Base-by-base conservation (phyloP, 2,329 filamentous ascomycete species). In the Ceratocystiopsis minuta region DNA sequence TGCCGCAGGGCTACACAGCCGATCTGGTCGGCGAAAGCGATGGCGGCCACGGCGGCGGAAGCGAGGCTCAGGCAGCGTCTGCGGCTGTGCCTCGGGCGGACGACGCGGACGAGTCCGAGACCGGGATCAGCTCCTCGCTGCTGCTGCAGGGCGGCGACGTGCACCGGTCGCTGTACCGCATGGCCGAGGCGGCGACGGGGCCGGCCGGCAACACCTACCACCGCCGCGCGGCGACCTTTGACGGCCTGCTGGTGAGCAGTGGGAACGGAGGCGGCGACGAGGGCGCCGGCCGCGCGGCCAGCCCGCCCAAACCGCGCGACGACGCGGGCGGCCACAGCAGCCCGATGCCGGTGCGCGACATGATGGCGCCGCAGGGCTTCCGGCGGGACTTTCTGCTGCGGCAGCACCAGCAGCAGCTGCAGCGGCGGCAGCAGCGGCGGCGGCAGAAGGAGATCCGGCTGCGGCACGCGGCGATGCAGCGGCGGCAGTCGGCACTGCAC, bases 71-170 rank as follows among this genome's bases (percentile, higher is more conserved):
- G 3, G 32, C 7, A 4, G 32, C 32, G 32, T 49, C 43, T 17
- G 32, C 32, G 32, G 32, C 32, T 10, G 15, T 14, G 31, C n/a
- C n/a, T 32, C 31, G 10, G 10, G 5, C 31, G 31, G 56, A 59
- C 37, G 72, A 31, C 24, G 24, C 6, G 24, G 24, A 31, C 24
- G 32, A 15, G 3, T 4, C 13, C 13, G 32, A 15, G 32, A 2
- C 32, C 13, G 32, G 32, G 11, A 4, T 4, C n/a, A 20, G 78
- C 45, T 84, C 79, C 2, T 86, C 81, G 0, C 62, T 86, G 41
- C 72, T 66, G 45, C 65, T 86, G 3, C 80, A 80, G 53, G 81
- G 81, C 40, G 81, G 81, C 35, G 81, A 87, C 52, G 78, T 87
- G 17, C 80, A 86, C 54, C 75, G 81, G 32, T 78, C 83, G 51